phyloP scores from a whole-genome alignment of 2,329 filamentous ascomycete genomes.

The Coniochaeta pulveracea region DNA sequence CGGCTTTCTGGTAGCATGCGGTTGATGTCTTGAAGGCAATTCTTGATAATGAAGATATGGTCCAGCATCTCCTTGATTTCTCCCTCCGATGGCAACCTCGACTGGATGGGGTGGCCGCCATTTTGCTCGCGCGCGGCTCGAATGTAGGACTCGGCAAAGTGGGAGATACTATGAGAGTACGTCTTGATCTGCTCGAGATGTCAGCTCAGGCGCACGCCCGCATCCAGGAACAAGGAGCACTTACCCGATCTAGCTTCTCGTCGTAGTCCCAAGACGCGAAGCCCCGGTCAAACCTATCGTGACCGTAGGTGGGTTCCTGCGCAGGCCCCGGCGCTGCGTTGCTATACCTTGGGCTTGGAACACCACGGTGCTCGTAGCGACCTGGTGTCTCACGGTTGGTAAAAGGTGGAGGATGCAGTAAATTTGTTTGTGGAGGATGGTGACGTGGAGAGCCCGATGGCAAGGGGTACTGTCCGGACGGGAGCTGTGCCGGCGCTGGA shows the following conservation, averaged over 20 bases:
- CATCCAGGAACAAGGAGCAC: background rate
- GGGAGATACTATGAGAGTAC: constrained; percentile 39
- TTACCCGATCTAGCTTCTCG: constrained; percentile 28
- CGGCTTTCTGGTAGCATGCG: constrained; percentile 40
- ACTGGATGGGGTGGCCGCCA: constrained; percentile 38
- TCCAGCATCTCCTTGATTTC: constrained; percentile 43
- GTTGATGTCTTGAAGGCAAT: constrained; percentile 38
- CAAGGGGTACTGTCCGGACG: no score
- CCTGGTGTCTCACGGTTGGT: no score
- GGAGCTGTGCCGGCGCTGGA: no score
- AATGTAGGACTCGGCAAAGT: constrained; percentile 45
- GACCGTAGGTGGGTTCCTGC: constrained; percentile 21
- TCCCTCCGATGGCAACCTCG: constrained; percentile 41
- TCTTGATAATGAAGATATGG: constrained; percentile 40
- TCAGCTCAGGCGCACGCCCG: constrained; percentile 9
- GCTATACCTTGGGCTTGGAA: no score
- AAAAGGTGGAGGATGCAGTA: no score
- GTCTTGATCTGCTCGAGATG: constrained; percentile 31
- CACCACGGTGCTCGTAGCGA: no score
- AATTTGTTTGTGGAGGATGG: no score
- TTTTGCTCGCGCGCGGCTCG: constrained; percentile 45
- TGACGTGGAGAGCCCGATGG: no score
- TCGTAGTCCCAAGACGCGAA: constrained; percentile 41
- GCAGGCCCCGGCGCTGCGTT: constrained; percentile 18
- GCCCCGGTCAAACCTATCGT: constrained; percentile 29